phyloP scores from a whole-genome alignment of 192 early-diverging fungal genomes.

The Oehlia diaphana region DNA sequence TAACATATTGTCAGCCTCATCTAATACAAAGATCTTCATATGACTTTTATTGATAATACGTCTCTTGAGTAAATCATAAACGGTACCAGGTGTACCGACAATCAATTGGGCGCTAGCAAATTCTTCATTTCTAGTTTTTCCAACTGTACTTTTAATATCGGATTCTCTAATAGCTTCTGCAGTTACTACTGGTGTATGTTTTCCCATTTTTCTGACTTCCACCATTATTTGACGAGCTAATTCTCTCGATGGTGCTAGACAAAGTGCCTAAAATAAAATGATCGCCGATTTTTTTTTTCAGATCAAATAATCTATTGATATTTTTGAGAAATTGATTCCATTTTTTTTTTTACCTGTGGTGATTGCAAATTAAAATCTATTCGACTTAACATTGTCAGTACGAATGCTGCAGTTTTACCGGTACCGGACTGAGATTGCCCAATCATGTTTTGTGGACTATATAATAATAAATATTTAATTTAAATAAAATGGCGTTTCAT shows the following conservation, averaged over 20 bases:
- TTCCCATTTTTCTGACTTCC: constrained; percentile 88
- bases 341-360: constrained; percentile 58
- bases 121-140: constrained; percentile 43
- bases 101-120: constrained; percentile 74
- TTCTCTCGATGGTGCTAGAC: constrained; percentile 91
- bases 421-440: constrained; percentile 98
- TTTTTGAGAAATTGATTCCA: not conserved
- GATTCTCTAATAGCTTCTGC: constrained; percentile 79
- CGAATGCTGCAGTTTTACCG: constrained; percentile 97
- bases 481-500: no score
- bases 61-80: constrained; percentile 71
- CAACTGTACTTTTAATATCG: constrained; percentile 4
- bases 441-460: constrained; percentile 90
- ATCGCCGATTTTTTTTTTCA: no score
- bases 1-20: constrained; percentile 99
- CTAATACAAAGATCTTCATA: constrained; percentile 86
- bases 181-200: constrained; percentile 78
- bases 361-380: constrained; percentile 66
- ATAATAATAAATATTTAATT: not conserved
- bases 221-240: constrained; percentile 94
- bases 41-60: constrained; percentile 58
- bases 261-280: constrained; percentile 61
- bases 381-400: constrained; percentile 87
- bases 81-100: constrained; percentile 94
- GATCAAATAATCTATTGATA: not conserved